Evolutionary conservation across 1,139 yeast genomes (phyloP).

Genomic region (Zygoascus hellenicus): DNA sequence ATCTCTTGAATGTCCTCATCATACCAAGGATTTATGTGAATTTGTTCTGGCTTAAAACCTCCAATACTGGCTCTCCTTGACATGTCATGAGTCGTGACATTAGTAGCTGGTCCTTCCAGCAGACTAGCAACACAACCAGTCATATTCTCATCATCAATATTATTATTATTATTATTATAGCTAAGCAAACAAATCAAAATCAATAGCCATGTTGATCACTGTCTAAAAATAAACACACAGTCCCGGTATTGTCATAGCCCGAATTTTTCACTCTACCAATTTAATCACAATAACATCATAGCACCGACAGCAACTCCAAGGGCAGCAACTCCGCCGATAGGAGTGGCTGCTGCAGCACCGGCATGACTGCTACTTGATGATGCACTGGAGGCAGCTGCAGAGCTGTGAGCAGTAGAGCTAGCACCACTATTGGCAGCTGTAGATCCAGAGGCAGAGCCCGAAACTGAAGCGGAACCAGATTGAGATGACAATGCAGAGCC

Average conservation of each 20-base stretch:
- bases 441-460: slow-evolving; percentile 17
- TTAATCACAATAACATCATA: slow-evolving; percentile 5
- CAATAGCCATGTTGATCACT: too few species aligned
- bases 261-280: too few species aligned
- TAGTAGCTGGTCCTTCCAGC: too few species aligned
- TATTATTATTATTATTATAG: neutral
- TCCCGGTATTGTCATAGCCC: too few species aligned
- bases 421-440: slow-evolving; percentile 17
- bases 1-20: too few species aligned
- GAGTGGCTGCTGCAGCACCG: slow-evolving; percentile 2
- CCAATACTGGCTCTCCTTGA: too few species aligned
- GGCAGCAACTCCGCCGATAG: slow-evolving; percentile 12
- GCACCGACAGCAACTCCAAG: slow-evolving; percentile 19
- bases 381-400: slow-evolving; percentile 17
- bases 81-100: too few species aligned
- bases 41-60: too few species aligned
- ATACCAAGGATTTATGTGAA: too few species aligned
- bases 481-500: slow-evolving; percentile 39
- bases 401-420: slow-evolving; percentile 12
- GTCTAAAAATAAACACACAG: too few species aligned
- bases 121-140: neutral
- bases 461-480: slow-evolving; percentile 19
- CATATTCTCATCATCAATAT: neutral
- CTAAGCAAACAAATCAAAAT: neutral
- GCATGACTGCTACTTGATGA: neutral